Conservation (phyloP, 2,329 filamentous ascomycete genomes). For the Monascus ruber region DNA sequence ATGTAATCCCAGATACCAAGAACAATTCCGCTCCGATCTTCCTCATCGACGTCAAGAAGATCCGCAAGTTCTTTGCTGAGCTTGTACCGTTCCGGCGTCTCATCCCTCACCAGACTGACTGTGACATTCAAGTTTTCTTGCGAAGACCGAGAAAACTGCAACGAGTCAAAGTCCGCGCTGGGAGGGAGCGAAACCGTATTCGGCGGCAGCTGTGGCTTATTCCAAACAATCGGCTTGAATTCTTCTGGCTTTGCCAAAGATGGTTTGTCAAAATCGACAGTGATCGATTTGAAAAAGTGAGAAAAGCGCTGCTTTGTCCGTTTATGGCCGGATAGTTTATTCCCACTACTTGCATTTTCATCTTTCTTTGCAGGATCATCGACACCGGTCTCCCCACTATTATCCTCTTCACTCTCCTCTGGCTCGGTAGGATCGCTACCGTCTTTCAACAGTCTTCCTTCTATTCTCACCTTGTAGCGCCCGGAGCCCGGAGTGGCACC, state of each 20-base stretch:
- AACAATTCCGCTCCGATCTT: conserved; percentile 75
- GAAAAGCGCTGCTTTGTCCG: conserved; percentile 33
- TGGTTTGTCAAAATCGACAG: conserved; percentile 40
- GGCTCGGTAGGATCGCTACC: conserved; percentile 43
- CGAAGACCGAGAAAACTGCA: conserved; percentile 82
- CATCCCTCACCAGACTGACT: conserved; percentile 74
- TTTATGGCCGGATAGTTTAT: conserved; percentile 12
- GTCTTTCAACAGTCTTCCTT: conserved; percentile 71
- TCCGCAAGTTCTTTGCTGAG: conserved; percentile 70
- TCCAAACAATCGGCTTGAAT: conserved; percentile 61
- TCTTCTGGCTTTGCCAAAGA: conserved; percentile 31
- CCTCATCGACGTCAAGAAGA: conserved; percentile 74
- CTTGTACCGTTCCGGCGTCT: conserved; percentile 73
- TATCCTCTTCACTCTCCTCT: conserved; percentile 38
- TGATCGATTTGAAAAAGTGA: conserved; percentile 42
- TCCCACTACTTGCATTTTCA: background rate
- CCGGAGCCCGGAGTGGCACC: conserved; percentile 26
- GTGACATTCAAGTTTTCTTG: conserved; percentile 89
- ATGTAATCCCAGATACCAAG: conserved; percentile 96
- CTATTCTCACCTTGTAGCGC: conserved; percentile 76
- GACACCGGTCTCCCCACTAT: conserved; percentile 52
- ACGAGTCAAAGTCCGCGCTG: conserved; percentile 72
- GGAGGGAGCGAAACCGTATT: conserved; percentile 45
- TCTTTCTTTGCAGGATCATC: conserved; percentile 19
- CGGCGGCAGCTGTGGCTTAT: conserved; percentile 54